Base-by-base conservation (phyloP, 495 filamentous ascomycete genomes). In the Letharia columbiana region DNA sequence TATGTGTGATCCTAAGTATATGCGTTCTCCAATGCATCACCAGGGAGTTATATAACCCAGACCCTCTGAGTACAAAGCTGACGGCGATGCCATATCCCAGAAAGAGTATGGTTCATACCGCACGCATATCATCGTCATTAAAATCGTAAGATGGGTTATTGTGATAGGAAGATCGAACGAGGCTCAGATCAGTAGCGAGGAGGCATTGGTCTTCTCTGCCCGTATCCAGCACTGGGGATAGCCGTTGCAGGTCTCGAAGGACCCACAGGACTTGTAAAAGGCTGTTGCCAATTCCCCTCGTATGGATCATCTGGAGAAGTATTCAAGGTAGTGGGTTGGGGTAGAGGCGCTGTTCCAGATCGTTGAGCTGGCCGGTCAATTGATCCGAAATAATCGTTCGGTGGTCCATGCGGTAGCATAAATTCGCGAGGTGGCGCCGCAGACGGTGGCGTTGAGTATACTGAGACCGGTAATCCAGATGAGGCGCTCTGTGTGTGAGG, bases 341-440 rank as follows among this genome's bases (percentile, higher is more conserved):
- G 60, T 60, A 64, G 49, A 41, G 70, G 71, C 58, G 71, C 71
- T 41, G 71, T 70, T 31, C 68, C 71, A 47, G 63, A 63, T 40
- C 71, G 62, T 42, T 61, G 70, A 20, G 66, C 63, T 61, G 52
- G 23, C 35, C 10, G 28, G 28, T 52, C 45, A 42, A 60, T 20
- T 2, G 41, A 44, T 66, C 63, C 65, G 50, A 72, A 72, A 41
- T 67, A 68, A n/a, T 47, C 41, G 35, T 58, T 62, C n/a, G 66
- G 60, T 37, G 54, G 45, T 35, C 57, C 33, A 35, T 39, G 45
- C n/a, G 66, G 62, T 42, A 42, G 59, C 33, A 65, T 49, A 42
- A 62, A 59, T 9, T 66, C 66, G 23, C 58, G 20, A 45, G 61
- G 68, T 63, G 40, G 61, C 13, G 35, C 60, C 20, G 31, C 45